These are phyloP conservation scores for Ambispora gerdemannii DNA, from an alignment of 192 early-diverging fungal species.

Conservation along the genomic window DNA sequence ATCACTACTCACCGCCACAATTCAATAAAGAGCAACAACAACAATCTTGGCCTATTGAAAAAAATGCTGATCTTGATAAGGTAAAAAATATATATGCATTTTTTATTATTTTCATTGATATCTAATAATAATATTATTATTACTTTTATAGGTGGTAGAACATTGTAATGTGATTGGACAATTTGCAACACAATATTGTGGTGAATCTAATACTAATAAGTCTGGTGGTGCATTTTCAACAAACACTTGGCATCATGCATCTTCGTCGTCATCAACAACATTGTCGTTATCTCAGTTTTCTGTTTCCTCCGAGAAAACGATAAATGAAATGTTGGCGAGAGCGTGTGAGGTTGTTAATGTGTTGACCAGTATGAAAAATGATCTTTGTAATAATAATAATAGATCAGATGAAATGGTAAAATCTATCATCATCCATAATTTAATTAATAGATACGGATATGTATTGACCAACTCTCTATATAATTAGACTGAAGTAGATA, in stretches of 20 bases:
- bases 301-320: neutral
- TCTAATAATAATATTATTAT: too few relatives aligned
- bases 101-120: too few relatives aligned
- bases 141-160: neutral
- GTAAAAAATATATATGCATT: too few relatives aligned
- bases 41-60: too few relatives aligned
- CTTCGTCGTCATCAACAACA: neutral
- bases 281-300: neutral
- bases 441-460: neutral
- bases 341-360: neutral
- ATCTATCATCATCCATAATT: neutral
- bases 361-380: neutral
- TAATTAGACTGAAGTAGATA: neutral
- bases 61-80: too few relatives aligned
- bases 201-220: neutral
- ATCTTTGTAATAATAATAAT: neutral
- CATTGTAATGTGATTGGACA: neutral
- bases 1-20: too few relatives aligned
- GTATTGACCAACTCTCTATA: neutral
- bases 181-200: neutral
- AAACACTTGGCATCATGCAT: neutral
- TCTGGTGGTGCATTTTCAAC: neutral
- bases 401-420: neutral
- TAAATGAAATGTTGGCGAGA: neutral
- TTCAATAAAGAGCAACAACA: too few relatives aligned